phyloP scores from a whole-genome alignment of 306 rosid genomes.

The Lathyrus tuberosus region DNA sequence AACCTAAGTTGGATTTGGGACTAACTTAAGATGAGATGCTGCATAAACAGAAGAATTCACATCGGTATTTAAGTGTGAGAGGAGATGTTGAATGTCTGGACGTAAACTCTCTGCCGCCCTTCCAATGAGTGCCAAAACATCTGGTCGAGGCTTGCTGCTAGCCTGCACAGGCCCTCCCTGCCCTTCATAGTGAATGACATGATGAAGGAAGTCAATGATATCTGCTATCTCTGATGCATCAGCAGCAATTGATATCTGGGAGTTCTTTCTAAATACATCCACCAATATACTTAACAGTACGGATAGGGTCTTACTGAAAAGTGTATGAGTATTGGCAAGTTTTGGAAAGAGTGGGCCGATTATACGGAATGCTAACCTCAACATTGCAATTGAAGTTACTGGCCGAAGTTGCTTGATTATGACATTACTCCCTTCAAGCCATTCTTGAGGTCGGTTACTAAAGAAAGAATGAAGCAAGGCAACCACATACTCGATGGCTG shows the following conservation, averaged over 20 bases:
- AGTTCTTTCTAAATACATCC: constrained; percentile 89
- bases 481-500: no score
- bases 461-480: no score
- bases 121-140: constrained; percentile 75
- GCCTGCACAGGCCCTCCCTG: constrained; percentile 94
- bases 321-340: constrained; percentile 88
- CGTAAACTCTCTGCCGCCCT: constrained; percentile 76
- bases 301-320: constrained; percentile 81
- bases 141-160: constrained; percentile 88
- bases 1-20: constrained; percentile 65
- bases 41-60: constrained; percentile 77
- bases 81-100: constrained; percentile 86
- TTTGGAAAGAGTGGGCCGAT: constrained; percentile 95
- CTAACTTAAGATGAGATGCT: constrained; percentile 80
- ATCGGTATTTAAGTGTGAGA: constrained; percentile 86
- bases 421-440: no score
- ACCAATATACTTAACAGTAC: constrained; percentile 65
- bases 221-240: constrained; percentile 82
- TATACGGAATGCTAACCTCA: constrained; percentile 90
- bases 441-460: no score
- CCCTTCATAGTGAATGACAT: constrained; percentile 87
- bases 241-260: constrained; percentile 62
- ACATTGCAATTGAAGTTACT: no score
- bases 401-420: no score
- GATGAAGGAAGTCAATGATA: constrained; percentile 89